Base-by-base conservation (phyloP, 2,329 filamentous ascomycete genomes). In the Hirsutella minnesotensis region DNA sequence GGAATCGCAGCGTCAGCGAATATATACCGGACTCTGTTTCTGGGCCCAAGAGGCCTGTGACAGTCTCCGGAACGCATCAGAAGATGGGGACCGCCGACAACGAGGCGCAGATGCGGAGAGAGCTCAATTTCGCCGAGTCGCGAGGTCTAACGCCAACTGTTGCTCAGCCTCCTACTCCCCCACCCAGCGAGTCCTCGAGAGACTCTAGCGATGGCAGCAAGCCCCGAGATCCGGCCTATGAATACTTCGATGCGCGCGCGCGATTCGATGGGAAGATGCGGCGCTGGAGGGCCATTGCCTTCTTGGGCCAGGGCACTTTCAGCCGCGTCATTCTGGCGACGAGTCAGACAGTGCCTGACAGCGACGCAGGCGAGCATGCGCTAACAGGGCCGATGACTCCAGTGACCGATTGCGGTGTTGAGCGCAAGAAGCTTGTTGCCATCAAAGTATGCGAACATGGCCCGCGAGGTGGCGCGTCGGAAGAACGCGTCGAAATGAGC, bases 401-500 rank as follows among this genome's bases (percentile, higher is more conserved):
- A 42, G 46, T 50, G 47, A 39, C 62, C 1, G 56, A 62, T 27
- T 52, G 56, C 35, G 52, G 53, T 5, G 52, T 62, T n/a, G 55
- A 85, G 48, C 79, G 81, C n/a, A 84, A 82, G 55, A 86, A 85
- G 41, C 69, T 98, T 13, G 92, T 96, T 3, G 92, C 92, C 2
- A 80, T 98, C 57, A 98, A 98, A 63, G 80, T 98, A 37, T 90
- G 94, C 57, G 87, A 95, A 61, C 88, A 95, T 63, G 92, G 90
- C 3, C 90, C 92, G 1, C 86, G 86, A 20, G 92, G 92, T 41
- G 90, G 90, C 38, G 90, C 89, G 4, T 92, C 92, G 39, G 88
- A 95, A 59, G 86, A 95, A 53, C 80, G 92, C 33, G 81, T 96
- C 47, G 90, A 95, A 62, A 86, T 92, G 64, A 94, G 88, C 44